phyloP scores from a whole-genome alignment of 1,284 basidiomycete species.

The Rhodotorula mucilaginosa region DNA sequence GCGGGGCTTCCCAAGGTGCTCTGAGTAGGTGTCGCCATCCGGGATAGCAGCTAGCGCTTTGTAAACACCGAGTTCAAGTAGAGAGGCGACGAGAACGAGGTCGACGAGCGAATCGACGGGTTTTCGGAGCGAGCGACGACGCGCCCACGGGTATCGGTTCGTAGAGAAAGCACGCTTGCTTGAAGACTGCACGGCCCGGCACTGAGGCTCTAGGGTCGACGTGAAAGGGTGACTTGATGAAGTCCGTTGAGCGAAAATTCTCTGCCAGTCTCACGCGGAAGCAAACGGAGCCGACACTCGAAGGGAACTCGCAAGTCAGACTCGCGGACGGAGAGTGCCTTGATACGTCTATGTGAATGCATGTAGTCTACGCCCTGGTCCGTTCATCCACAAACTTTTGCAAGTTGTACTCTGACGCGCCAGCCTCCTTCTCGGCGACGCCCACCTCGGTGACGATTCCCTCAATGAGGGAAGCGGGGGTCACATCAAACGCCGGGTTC shows the following conservation, averaged over 20 bases:
- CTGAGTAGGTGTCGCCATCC: background rate
- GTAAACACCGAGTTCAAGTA: background rate
- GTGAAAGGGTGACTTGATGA: too few relatives aligned
- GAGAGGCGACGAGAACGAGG: too few relatives aligned
- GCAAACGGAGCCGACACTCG: too few relatives aligned
- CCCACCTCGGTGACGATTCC: conserved; percentile 48
- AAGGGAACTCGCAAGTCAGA: too few relatives aligned
- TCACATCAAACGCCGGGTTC: conserved; percentile 92
- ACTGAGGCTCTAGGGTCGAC: too few relatives aligned
- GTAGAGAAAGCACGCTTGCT: too few relatives aligned
- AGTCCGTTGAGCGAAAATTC: too few relatives aligned
- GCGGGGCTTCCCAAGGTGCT: background rate
- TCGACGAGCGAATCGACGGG: too few relatives aligned
- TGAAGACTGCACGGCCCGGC: too few relatives aligned
- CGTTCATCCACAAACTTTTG: conserved; percentile 32
- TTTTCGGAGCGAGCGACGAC: too few relatives aligned
- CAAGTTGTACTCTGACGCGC: conserved; percentile 49
- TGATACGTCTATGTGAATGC: background rate
- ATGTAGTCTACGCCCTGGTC: conserved; percentile 1
- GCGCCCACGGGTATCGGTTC: too few relatives aligned
- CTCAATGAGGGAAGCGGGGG: conserved; percentile 67
- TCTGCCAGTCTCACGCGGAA: too few relatives aligned
- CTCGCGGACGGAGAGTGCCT: background rate
- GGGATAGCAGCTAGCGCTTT: background rate
- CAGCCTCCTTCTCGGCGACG: conserved; percentile 41